Conservation (phyloP, 2,329 filamentous ascomycete species). For the Cercospora sojina region DNA sequence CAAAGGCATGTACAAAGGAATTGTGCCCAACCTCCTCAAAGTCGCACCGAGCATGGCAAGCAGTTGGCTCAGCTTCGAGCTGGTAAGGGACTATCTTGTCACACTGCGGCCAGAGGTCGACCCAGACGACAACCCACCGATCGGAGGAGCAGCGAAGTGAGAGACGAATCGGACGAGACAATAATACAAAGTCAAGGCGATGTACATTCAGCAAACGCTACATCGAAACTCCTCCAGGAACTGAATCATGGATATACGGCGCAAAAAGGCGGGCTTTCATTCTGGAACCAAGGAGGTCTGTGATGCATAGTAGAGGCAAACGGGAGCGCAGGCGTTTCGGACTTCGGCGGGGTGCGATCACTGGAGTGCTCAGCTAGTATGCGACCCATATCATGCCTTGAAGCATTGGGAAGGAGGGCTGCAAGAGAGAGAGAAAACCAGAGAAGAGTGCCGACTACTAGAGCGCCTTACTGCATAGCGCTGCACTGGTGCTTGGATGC, state of each 20-base stretch:
- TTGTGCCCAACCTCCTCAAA: constrained; percentile 91
- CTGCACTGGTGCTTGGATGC: not conserved
- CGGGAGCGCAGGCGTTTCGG: constrained; percentile 9
- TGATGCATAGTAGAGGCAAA: not conserved
- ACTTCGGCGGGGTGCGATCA: not conserved
- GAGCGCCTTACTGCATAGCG: constrained; percentile 6
- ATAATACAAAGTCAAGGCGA: not conserved
- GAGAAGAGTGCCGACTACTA: not conserved
- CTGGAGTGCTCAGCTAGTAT: not conserved
- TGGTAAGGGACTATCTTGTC: constrained; percentile 84
- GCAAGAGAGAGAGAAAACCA: not conserved
- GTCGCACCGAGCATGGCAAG: constrained; percentile 98
- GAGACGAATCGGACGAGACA: not conserved
- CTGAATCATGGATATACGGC: not conserved
- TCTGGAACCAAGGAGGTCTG: not conserved
- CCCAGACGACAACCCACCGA: constrained; percentile 17
- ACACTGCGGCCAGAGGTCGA: constrained; percentile 23
- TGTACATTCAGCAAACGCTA: not conserved
- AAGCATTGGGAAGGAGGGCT: not conserved
- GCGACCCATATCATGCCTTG: not conserved
- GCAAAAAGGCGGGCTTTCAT: not conserved
- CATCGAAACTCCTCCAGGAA: not conserved
- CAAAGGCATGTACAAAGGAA: constrained; percentile 88
- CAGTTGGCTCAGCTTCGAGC: constrained; percentile 95
- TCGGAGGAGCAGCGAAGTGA: constrained; percentile 16